These are phyloP conservation scores for Fusarium sp. DNA, from an alignment of 2,329 filamentous ascomycete genomes.

Conservation along the genomic window DNA sequence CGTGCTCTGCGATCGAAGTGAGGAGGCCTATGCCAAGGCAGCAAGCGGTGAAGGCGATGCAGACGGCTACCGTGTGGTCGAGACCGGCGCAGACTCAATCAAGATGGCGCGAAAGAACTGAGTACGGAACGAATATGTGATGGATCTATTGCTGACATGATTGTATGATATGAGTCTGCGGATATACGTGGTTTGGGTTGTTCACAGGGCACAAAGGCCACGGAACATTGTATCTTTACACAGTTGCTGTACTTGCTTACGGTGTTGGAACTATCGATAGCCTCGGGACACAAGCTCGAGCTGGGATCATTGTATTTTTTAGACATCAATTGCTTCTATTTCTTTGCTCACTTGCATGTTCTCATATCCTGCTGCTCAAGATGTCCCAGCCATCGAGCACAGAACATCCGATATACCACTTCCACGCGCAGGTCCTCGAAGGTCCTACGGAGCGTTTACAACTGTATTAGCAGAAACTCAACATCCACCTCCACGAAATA, in stretches of 20 bases:
- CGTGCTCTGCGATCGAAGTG: conserved; percentile 80
- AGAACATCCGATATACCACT: background rate
- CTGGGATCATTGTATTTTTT: background rate
- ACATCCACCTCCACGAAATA: no score
- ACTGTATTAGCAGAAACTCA: background rate
- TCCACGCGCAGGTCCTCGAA: background rate
- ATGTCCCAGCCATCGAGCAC: background rate
- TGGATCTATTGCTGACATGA: background rate
- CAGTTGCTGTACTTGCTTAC: conserved; percentile 5
- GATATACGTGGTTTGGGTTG: background rate
- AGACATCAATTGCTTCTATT: background rate
- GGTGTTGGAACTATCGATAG: background rate
- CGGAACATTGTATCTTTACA: background rate
- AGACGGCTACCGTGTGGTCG: conserved; percentile 80
- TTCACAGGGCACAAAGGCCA: background rate
- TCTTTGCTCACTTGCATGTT: background rate
- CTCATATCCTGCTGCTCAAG: background rate
- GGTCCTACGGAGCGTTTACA: accelerated
- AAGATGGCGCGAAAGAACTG: conserved; percentile 49
- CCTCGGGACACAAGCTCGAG: background rate
- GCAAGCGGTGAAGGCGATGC: conserved; percentile 82
- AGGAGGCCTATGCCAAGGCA: conserved; percentile 74
- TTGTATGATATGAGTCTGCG: background rate
- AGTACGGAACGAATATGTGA: background rate
- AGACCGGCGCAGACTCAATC: conserved; percentile 73